A percentile compares a stretch with the other conserved stretches of the same genome.
Conservation (phyloP, 441 rosid species). For the Pelargonium australe region DNA sequence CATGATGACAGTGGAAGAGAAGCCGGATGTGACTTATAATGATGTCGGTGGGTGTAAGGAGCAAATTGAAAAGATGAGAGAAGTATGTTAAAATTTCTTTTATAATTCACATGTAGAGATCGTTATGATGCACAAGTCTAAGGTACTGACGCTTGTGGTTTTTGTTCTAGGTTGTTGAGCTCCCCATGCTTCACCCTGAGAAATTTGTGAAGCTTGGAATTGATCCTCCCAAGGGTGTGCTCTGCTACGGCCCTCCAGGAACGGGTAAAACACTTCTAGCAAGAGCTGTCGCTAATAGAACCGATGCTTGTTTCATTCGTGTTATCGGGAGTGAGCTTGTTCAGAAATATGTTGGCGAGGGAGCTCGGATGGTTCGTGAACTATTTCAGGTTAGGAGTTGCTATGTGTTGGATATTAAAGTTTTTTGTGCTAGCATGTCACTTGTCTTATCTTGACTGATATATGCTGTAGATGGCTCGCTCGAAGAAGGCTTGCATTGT, state of each 20-base stretch:
- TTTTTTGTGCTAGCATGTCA: too few species aligned
- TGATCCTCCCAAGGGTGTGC: constrained; percentile 98
- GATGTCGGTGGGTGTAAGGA: constrained; percentile 98
- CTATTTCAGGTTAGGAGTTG: constrained; percentile 58
- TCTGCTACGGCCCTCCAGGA: constrained; percentile 98
- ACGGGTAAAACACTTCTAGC: constrained; percentile 74
- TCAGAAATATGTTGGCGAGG: constrained; percentile 97
- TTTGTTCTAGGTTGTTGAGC: constrained; percentile 62
- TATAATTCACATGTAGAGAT: too few species aligned
- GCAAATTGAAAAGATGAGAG: constrained; percentile 2
- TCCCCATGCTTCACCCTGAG: constrained; percentile 99
- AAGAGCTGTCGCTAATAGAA: constrained; percentile 96
- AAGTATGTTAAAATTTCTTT: neutral
- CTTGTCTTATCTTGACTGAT: too few species aligned
- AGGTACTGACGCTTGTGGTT: too few species aligned
- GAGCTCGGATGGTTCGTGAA: constrained; percentile 97
- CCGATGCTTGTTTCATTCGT: constrained; percentile 96
- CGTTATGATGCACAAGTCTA: too few species aligned
- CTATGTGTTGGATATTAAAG: too few species aligned
- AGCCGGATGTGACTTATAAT: constrained; percentile 95
- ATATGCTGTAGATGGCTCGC: neutral
- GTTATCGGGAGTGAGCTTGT: constrained; percentile 98
- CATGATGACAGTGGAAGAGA: constrained; percentile 99
- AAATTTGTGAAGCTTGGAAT: constrained; percentile 97
- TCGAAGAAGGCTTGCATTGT: constrained; percentile 1